Base-by-base conservation (phyloP, 225 moss, liverwort and hornwort species). In the Marchantia paleacea region DNA sequence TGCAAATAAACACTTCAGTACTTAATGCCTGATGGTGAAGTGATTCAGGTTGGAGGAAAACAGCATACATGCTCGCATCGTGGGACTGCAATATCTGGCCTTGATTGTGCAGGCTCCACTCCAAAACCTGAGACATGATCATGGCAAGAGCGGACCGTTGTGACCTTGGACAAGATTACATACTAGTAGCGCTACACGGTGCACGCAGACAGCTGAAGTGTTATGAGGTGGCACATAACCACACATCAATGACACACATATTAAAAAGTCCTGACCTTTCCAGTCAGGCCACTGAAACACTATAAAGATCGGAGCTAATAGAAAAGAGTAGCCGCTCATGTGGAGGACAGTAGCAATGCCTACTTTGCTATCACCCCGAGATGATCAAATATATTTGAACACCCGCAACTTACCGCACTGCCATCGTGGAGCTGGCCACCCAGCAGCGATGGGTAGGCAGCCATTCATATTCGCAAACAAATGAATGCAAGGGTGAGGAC, bases 71-170 rank as follows among this genome's bases (percentile, higher is more conserved):
- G 90, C 91, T 90, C 78, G 96, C 92, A 83, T 96, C 89, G 75
- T 81, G 89, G 75, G 92, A 88, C 68, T 89, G 86, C 82, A 96
- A 82, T 72, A 92, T 87, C 67, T 96, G 92, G 79, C 96, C 94
- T 85, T 96, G 96, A 80, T 96, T 89, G 80, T 94, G 96, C 79
- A 96, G 84, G 85, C 93, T 96, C 96, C 96, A 96, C 83, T 96
- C 96, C 73, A 96, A 84, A 52, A 96, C 85, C 96, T 96, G 91
- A 81, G 72, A 58, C 29, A 53, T 39, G 26, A 29, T 15, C 54
- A 74, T 72, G 72, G 19, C 0, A 39, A 71, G 49, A 72, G 29
- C 6, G 29, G 29, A 66, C 1, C 14, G 28, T 1, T 2, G 4
- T 66, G 28, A 28, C 29, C 39, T 39, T 39, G 5, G 39, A n/a